Evolutionary conservation across 2,329 filamentous ascomycete genomes (phyloP).

Genomic region (Corynespora cassiicola): DNA sequence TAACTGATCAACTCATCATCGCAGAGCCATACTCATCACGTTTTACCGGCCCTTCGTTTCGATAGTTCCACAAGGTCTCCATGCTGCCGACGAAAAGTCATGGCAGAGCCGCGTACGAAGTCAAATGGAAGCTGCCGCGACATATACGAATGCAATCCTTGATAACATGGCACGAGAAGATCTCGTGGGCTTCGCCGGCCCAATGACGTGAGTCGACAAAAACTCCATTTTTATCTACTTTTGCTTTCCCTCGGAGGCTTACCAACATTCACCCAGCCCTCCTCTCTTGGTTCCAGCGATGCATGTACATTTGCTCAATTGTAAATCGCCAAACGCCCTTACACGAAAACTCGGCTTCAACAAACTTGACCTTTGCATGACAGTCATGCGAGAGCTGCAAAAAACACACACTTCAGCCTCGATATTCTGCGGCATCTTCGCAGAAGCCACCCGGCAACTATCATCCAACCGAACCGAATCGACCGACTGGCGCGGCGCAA

Average conservation of each 20-base stretch:
- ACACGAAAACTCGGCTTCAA: constrained; percentile 9
- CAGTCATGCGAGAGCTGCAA: constrained; percentile 11
- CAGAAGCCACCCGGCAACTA: constrained; percentile 9
- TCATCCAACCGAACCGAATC: constrained; percentile 4
- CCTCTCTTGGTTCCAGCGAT: constrained; percentile 9
- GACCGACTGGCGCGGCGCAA: constrained; percentile 4
- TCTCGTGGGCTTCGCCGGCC: constrained; percentile 7
- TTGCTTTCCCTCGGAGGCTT: no score
- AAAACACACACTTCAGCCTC: constrained; percentile 12
- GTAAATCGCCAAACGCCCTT: constrained; percentile 7
- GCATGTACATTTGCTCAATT: constrained; percentile 9
- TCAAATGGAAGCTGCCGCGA: constrained; percentile 9
- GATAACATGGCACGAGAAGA: constrained; percentile 9
- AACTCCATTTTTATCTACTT: no score
- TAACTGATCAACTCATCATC: no score
- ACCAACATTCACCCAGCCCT: constrained; percentile 1
- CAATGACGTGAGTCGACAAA: constrained; percentile 15
- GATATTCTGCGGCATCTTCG: constrained; percentile 11
- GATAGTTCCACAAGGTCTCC: background rate
- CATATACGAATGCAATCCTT: constrained; percentile 4
- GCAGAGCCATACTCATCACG: constrained; percentile 9
- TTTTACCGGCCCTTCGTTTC: constrained; percentile 12
- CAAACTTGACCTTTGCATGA: constrained; percentile 14
- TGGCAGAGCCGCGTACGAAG: constrained; percentile 5
- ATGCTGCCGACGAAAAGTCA: background rate